Percentiles rank a stretch among this genome's conserved stretches.
phyloP scores from a whole-genome alignment of 2,329 filamentous ascomycete genomes.

The Aspergillus floridensis region DNA sequence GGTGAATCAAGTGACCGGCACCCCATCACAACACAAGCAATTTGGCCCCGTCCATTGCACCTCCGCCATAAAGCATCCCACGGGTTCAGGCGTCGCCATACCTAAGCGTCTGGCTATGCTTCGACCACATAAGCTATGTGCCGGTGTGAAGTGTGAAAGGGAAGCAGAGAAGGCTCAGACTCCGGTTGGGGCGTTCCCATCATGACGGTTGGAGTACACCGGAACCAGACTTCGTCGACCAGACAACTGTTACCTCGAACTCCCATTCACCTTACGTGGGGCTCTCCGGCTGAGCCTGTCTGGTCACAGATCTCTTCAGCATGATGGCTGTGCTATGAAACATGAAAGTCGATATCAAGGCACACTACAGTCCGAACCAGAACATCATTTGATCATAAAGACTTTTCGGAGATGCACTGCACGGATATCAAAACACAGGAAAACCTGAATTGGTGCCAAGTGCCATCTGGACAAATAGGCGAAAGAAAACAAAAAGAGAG shows the following conservation, averaged over 20 bases:
- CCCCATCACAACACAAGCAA: background rate
- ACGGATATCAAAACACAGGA: background rate
- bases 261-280: background rate
- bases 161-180: background rate
- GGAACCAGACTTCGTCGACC: background rate
- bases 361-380: background rate
- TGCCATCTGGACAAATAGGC: no score
- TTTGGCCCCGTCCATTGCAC: background rate
- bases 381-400: background rate
- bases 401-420: background rate
- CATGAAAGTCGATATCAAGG: background rate
- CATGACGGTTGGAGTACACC: background rate
- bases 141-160: no score
- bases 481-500: background rate
- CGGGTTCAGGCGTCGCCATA: no score
- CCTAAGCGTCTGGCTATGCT: no score
- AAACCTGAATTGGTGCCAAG: no score
- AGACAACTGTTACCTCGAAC: background rate
- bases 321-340: background rate
- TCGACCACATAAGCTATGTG: no score
- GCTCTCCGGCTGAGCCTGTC: background rate
- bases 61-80: background rate
- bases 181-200: background rate
- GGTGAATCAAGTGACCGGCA: constrained; percentile 4
- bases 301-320: background rate